Conservation (phyloP, 345 rosid genomes). For the Clarkia xantiana region DNA sequence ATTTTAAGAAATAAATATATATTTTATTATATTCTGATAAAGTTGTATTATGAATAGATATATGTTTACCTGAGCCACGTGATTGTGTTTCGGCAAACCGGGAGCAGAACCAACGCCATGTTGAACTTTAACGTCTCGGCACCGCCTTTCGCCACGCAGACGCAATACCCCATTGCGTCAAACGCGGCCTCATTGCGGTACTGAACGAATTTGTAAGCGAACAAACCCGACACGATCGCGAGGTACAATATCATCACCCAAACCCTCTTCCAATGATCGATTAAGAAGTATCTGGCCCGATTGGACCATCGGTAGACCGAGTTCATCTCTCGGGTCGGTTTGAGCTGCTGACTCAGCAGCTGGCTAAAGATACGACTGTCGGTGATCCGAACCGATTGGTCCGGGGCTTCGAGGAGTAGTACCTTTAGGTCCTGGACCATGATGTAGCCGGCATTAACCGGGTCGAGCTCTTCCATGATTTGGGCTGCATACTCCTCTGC, state of each 20-base stretch:
- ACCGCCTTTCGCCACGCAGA: conserved; percentile 61
- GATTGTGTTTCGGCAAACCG: conserved; percentile 65
- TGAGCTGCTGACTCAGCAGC: conserved; percentile 55
- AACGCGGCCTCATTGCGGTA: conserved; percentile 46
- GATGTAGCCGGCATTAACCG: conserved; percentile 51
- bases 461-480: conserved; percentile 83
- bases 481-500: conserved; percentile 74
- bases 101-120: conserved; percentile 78
- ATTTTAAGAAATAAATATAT: no score
- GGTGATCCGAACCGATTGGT: conserved; percentile 27
- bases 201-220: conserved; percentile 70
- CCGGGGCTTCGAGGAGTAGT: conserved; percentile 57
- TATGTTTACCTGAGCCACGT: conserved; percentile 75
- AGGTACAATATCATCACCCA: conserved; percentile 66
- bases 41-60: no score
- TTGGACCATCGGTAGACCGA: conserved; percentile 33
- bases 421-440: conserved; percentile 73
- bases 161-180: conserved; percentile 63
- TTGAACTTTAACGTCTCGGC: conserved; percentile 71
- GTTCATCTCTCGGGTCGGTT: conserved; percentile 51
- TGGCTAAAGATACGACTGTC: conserved; percentile 51
- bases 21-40: no score
- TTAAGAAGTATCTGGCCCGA: conserved; percentile 29
- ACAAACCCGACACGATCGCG: conserved; percentile 42
- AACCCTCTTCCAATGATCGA: conserved; percentile 72